Conservation (phyloP, 768 basidiomycete species). For the Naganishia friedmannii region DNA sequence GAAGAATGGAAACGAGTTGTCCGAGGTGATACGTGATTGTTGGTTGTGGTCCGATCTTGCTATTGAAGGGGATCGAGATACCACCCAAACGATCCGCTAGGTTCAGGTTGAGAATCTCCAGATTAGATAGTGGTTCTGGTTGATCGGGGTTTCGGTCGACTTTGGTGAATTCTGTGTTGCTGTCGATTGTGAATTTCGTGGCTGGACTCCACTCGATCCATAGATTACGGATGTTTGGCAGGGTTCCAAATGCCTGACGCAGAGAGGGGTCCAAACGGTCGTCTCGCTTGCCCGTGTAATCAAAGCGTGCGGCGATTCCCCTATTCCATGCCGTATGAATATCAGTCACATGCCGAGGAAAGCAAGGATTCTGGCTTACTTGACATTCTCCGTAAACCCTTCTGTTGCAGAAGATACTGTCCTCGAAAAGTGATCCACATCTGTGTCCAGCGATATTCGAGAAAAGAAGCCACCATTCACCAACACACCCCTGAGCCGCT, state of each 20-base stretch:
- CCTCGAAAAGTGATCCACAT: neutral
- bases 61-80: neutral
- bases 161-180: neutral
- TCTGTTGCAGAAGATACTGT: neutral
- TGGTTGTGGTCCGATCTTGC: neutral
- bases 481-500: neutral
- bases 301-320: neutral
- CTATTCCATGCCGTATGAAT: neutral
- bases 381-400: constrained; percentile 1
- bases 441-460: neutral
- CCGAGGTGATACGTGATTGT: constrained; percentile 1
- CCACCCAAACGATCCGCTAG: neutral
- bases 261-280: neutral
- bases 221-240: neutral
- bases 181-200: neutral
- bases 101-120: neutral
- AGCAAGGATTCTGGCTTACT: neutral
- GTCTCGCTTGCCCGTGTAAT: neutral
- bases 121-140: neutral
- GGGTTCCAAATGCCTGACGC: neutral
- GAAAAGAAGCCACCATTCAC: constrained; percentile 2
- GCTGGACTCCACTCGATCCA: constrained; percentile 1
- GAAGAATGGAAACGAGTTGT: neutral
- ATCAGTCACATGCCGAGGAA: neutral
- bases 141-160: neutral